Base-by-base conservation (phyloP, 129 eudicot genomes). In the Flaveria bidentis region DNA sequence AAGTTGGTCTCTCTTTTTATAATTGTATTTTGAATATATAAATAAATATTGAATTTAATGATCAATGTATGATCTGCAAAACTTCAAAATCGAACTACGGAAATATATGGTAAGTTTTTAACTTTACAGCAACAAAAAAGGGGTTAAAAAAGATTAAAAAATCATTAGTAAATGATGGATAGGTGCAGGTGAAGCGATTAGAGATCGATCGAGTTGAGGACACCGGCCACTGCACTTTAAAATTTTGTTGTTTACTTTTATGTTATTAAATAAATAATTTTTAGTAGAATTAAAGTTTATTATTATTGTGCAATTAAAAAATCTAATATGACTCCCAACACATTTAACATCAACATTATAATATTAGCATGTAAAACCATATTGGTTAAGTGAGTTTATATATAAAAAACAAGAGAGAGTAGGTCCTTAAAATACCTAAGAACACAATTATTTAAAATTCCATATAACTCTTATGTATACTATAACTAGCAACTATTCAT, bases 191-290 rank as follows among this genome's bases (percentile, higher is more conserved):
- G 76, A 78, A 78, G 82, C 47, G 17, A 69, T 46, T 62, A 78
- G 71, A 78, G 22, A 50, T 58, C 41, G 69, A 77, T 58, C 49
- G 71, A 78, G 76, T 69, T 62, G 82, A 78, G 82, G 82, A 18
- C 81, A 76, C 82, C 70, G 70, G 70, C 30, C 6, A 76, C 50
- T 20, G 15, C 13, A 41, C 81, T 77, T 77, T 77, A 67, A 36
- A 56, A 49, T 45, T 56, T 68, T 57, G 75, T 69, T 58, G 61
- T 77, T 28, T 60, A 57, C 36, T 22, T 57, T 57, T 57, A 20
- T 57, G 64, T 22, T 15, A 22, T 57, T 57, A 57, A 57, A 36
- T 57, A 61, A 26, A 61, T 26, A 13, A 12, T 10, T 61, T 36
- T 36, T 36, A 33, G 39, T 33, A 33, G 0, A 0, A 33, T 33